phyloP scores from a whole-genome alignment of 2,329 filamentous ascomycete species.

The Xylariaceae sp. region DNA sequence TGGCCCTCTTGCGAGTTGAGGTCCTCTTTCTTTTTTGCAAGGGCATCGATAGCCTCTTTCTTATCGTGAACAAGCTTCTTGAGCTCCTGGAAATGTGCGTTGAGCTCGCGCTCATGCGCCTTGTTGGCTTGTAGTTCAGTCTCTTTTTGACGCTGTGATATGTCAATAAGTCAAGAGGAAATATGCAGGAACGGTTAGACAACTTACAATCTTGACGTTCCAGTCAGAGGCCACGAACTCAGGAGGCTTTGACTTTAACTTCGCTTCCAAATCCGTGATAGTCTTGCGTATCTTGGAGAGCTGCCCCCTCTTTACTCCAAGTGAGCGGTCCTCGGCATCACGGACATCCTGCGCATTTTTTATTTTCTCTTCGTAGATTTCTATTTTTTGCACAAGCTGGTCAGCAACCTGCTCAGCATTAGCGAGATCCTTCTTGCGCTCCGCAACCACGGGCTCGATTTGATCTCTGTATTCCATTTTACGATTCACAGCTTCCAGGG shows the following conservation, averaged over 20 bases:
- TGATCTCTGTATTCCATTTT: constrained; percentile 64
- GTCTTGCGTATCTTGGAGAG: constrained; percentile 41
- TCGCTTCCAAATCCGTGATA: constrained; percentile 61
- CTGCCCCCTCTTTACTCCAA: constrained; percentile 40
- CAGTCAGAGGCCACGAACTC: constrained; percentile 67
- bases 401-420: constrained; percentile 50
- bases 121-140: constrained; percentile 50
- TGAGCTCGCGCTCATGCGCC: constrained; percentile 33
- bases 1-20: constrained; percentile 74
- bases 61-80: constrained; percentile 38
- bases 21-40: constrained; percentile 47
- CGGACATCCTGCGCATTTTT: constrained; percentile 41
- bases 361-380: constrained; percentile 37
- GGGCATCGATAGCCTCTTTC: constrained; percentile 31
- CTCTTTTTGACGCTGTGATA: constrained; percentile 55
- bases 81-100: constrained; percentile 33
- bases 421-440: constrained; percentile 50
- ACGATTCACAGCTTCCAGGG: constrained; percentile 60
- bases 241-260: constrained; percentile 56
- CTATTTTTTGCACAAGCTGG: constrained; percentile 30
- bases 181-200: background rate
- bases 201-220: constrained; percentile 67
- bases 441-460: constrained; percentile 51
- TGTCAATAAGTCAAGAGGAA: constrained; percentile 8
- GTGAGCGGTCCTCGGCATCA: constrained; percentile 47